Conservation (phyloP, 2,329 filamentous ascomycete genomes). For the Simplicillium aogashimaense region DNA sequence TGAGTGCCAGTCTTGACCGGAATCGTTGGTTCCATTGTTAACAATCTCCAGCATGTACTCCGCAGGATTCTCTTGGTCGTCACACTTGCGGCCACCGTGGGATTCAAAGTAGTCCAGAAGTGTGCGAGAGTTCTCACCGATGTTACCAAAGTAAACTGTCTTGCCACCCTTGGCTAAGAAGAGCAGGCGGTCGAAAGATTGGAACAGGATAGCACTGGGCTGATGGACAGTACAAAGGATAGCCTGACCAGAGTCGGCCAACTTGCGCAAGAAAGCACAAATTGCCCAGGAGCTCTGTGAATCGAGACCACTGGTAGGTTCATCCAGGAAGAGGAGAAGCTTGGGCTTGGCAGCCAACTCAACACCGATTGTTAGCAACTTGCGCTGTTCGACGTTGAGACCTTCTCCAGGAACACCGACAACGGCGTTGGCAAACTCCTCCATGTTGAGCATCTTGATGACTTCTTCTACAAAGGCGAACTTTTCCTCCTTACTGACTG, state of each 20-base stretch:
- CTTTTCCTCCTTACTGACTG: slow-evolving; percentile 46
- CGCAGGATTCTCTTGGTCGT: slow-evolving; percentile 57
- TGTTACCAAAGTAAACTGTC: slow-evolving; percentile 61
- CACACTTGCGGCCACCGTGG: slow-evolving; percentile 52
- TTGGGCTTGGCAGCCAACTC: slow-evolving; percentile 47
- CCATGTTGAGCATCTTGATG: slow-evolving; percentile 57
- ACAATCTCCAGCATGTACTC: slow-evolving; percentile 61
- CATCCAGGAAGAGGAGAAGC: slow-evolving; percentile 52
- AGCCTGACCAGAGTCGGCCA: slow-evolving; percentile 44
- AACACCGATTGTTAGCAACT: slow-evolving; percentile 52
- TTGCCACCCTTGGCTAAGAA: slow-evolving; percentile 56
- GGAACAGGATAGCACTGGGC: slow-evolving; percentile 41
- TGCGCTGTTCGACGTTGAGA: slow-evolving; percentile 52
- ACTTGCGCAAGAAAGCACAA: slow-evolving; percentile 49
- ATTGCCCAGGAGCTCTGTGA: slow-evolving; percentile 56
- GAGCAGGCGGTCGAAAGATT: slow-evolving; percentile 49
- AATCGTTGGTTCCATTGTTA: slow-evolving; percentile 26
- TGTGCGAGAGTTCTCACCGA: slow-evolving; percentile 47
- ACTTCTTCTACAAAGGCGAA: slow-evolving; percentile 53
- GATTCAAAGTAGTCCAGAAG: slow-evolving; percentile 54
- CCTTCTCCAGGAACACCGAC: slow-evolving; percentile 54
- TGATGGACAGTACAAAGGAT: slow-evolving; percentile 47
- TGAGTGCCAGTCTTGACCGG: slow-evolving; percentile 51
- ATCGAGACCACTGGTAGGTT: slow-evolving; percentile 53
- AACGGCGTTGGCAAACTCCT: slow-evolving; percentile 55